phyloP scores from a whole-genome alignment of 2,329 filamentous ascomycete species.

The Emydomyces testavorans region DNA sequence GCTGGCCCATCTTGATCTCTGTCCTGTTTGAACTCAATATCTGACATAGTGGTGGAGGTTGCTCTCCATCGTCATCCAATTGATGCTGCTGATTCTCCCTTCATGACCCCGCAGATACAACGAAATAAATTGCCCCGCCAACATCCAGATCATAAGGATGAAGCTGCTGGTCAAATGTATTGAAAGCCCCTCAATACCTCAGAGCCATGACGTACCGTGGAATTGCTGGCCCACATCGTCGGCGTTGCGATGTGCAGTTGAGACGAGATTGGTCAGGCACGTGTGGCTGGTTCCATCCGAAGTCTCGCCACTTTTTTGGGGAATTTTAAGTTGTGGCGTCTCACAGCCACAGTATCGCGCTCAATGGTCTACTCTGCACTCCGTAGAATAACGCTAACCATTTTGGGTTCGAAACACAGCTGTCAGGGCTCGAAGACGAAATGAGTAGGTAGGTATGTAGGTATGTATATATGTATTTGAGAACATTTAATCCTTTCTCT shows the following conservation, averaged over 20 bases:
- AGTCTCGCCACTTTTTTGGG: conserved; percentile 1
- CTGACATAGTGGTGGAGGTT: background rate
- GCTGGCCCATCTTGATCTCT: background rate
- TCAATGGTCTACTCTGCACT: too few species aligned
- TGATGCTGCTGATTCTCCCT: background rate
- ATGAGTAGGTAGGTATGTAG: background rate
- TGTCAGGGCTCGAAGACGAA: too few species aligned
- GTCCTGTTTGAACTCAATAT: too few species aligned
- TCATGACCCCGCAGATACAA: conserved; percentile 3
- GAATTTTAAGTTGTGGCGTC: background rate
- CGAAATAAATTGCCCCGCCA: conserved; percentile 3
- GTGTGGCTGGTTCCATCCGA: background rate
- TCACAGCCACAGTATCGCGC: conserved; percentile 2
- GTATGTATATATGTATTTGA: too few species aligned
- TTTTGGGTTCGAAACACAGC: too few species aligned
- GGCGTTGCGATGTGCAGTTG: background rate
- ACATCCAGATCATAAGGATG: conserved; percentile 3
- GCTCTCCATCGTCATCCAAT: background rate
- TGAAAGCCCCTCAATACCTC: too few species aligned
- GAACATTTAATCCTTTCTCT: too few species aligned
- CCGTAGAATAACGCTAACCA: too few species aligned
- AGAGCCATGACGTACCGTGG: too few species aligned
- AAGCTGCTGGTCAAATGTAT: conserved; percentile 1
- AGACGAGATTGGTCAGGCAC: background rate
- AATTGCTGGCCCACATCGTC: background rate